A percentile compares a stretch with the other conserved stretches of the same genome.
Evolutionary conservation across 139 green algal species (phyloP).

Genomic region (Spirogloea muscicola): DNA sequence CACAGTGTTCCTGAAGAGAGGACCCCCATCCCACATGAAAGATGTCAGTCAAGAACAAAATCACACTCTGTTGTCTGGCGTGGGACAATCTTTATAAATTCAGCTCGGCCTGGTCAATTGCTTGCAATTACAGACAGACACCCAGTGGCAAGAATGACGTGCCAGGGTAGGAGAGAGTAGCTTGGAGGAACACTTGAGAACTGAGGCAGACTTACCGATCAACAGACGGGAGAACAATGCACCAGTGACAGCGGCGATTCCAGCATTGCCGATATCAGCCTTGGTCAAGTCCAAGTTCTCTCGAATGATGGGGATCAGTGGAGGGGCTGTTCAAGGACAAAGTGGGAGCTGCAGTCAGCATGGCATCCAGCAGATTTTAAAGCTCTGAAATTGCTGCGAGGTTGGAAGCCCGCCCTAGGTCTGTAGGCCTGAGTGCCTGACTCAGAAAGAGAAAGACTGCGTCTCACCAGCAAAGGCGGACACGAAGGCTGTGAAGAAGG

Average conservation of each 20-base stretch:
- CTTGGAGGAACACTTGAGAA: neutral
- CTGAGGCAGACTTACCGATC: conserved; percentile 41
- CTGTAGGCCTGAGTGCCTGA: too few species aligned
- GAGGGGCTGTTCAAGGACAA: conserved; percentile 53
- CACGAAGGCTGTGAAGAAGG: conserved; percentile 82
- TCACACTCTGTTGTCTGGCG: neutral
- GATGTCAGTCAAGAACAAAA: neutral
- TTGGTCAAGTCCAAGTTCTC: conserved; percentile 73
- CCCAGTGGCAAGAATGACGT: neutral
- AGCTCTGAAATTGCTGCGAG: too few species aligned
- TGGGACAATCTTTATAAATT: neutral
- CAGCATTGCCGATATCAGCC: conserved; percentile 50
- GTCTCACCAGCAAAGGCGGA: conserved; percentile 68
- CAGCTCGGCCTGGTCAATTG: neutral
- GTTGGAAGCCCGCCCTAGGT: too few species aligned
- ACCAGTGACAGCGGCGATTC: conserved; percentile 60
- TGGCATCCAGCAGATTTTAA: too few species aligned
- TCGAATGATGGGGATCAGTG: conserved; percentile 72
- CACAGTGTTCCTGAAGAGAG: conserved; percentile 43
- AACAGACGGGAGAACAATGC: conserved; percentile 59
- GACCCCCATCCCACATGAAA: neutral
- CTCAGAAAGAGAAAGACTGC: neutral
- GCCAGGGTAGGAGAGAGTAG: neutral
- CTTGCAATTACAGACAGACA: neutral
- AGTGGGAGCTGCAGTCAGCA: neutral